Evolutionary conservation across 2,329 filamentous ascomycete species (phyloP), one percentile per base, ranked within the genome.

Genomic region (Xenoacremonium recifei): DNA sequence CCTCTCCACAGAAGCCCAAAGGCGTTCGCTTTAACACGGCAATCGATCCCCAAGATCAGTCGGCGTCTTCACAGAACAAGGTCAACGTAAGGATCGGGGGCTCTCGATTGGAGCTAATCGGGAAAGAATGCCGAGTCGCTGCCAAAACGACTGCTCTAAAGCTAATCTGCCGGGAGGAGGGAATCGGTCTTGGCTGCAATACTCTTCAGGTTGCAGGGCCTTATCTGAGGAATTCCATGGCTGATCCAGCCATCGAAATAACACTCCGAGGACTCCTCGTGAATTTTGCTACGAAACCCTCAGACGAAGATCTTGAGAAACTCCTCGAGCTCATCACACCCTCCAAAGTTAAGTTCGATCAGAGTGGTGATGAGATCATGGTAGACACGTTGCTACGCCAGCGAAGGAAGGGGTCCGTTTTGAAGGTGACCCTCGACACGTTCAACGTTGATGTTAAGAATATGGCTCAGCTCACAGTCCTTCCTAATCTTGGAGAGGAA

Each of bases 341-440:
- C 0, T 96, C 91, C 0, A 93, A 90, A 50, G 83, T 93, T 62
- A 89, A 91, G 49, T 96, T 93, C 55, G 77, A 84, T 50, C 85
- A 92, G 47, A 82, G 84, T 35, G 87, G 95, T 46, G 89, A 96
- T 54, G 92, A 97, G 57, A 95, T 99, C 46, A 84, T 99, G 74
- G 80, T 99, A 17, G 92, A 97, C 54, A 96, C 89, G 1, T 73
- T 99, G 1, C 69, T 97, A 12, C 79, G 88, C 17, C 93, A 99
- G 63, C 77, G 93, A 45, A 79, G 85, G 39, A 92, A 96, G 64
- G 93, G 92, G 0, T 84, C 87, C 9, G 85, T 97, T 6, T 70
- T 96, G 21, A 82, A 89, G 36, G 63, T 87, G 5, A 82, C 78
- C 4, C 60, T 95, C 5, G 82, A 82, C 20, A 76, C 77, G 20